These are phyloP conservation scores for Leucocoprinus birnbaumii DNA, from an alignment of 768 basidiomycete species.

Conservation along the genomic window DNA sequence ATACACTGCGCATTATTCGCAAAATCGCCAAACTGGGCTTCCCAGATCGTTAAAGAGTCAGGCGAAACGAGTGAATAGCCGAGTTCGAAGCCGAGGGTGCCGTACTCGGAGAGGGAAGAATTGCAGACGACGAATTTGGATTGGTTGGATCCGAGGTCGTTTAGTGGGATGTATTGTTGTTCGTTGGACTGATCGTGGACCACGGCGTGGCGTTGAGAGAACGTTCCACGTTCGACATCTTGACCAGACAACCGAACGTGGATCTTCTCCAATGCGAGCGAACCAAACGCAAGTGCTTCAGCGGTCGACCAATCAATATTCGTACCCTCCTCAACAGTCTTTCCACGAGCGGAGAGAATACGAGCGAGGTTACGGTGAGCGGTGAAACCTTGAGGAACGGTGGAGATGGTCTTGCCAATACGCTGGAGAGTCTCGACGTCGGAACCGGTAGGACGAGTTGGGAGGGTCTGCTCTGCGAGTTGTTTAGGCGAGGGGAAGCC, in stretches of 20 bases:
- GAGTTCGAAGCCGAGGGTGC: constrained; percentile 93
- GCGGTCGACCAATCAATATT: constrained; percentile 99
- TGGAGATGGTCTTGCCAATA: constrained; percentile 85
- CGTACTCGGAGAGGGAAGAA: constrained; percentile 94
- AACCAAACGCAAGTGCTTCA: constrained; percentile 94
- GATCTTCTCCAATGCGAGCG: constrained; percentile 88
- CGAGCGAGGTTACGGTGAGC: constrained; percentile 93
- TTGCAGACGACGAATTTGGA: constrained; percentile 95
- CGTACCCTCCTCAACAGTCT: constrained; percentile 85
- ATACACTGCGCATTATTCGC: constrained; percentile 97
- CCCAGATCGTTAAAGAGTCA: constrained; percentile 91
- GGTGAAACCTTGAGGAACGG: constrained; percentile 80
- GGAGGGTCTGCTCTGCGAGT: constrained; percentile 88
- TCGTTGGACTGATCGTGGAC: constrained; percentile 95
- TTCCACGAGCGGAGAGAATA: constrained; percentile 84
- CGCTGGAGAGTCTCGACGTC: constrained; percentile 74
- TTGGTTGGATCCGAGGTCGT: constrained; percentile 84
- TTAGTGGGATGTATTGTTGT: constrained; percentile 84
- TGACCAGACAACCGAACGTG: constrained; percentile 97
- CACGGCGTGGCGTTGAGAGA: constrained; percentile 97
- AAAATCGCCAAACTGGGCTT: constrained; percentile 98
- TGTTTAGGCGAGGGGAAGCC: constrained; percentile 98
- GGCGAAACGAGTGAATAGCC: constrained; percentile 98
- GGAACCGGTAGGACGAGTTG: constrained; percentile 85
- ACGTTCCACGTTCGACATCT: constrained; percentile 98